Evolutionary conservation across 1,139 yeast genomes (phyloP).

Genomic region (Hemisphaericaspora subhashii): DNA sequence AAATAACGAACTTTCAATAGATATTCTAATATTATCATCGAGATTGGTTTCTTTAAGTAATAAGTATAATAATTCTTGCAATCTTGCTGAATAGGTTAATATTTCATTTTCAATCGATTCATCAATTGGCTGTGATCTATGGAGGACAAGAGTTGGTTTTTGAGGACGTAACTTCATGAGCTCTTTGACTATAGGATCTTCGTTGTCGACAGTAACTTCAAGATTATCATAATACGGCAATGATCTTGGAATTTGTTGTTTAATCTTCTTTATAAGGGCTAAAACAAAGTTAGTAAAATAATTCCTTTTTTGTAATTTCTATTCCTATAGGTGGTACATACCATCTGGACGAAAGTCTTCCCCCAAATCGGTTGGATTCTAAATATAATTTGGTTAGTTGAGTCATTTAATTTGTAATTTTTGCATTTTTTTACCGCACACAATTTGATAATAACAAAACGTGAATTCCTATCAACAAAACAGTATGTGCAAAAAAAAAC

Average conservation of each 20-base stretch:
- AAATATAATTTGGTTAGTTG: not conserved
- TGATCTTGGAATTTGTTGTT: constrained; percentile 16
- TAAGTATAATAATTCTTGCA: constrained; percentile 30
- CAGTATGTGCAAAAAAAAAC: too few relatives aligned
- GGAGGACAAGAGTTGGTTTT: constrained; percentile 15
- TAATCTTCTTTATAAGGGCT: constrained; percentile 16
- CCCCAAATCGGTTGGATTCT: not conserved
- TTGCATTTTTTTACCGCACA: not conserved
- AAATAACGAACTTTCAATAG: constrained; percentile 27
- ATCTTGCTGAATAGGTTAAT: constrained; percentile 26
- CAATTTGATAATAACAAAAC: not conserved
- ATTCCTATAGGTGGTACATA: constrained; percentile 20
- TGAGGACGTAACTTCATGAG: constrained; percentile 36
- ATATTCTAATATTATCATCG: constrained; percentile 32
- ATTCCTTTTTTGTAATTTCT: too few relatives aligned
- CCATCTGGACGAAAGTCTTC: constrained; percentile 23
- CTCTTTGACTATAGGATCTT: constrained; percentile 30
- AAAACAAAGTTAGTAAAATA: not conserved
- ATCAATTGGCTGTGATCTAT: constrained; percentile 8
- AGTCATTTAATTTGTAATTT: not conserved
- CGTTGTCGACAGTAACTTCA: constrained; percentile 8
- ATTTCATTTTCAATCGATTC: constrained; percentile 13
- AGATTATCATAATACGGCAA: constrained; percentile 16
- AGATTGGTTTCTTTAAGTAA: constrained; percentile 28
- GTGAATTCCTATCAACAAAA: not conserved